Conservation (phyloP, 2,329 filamentous ascomycete species). For the Rhynchosporium agropyri region DNA sequence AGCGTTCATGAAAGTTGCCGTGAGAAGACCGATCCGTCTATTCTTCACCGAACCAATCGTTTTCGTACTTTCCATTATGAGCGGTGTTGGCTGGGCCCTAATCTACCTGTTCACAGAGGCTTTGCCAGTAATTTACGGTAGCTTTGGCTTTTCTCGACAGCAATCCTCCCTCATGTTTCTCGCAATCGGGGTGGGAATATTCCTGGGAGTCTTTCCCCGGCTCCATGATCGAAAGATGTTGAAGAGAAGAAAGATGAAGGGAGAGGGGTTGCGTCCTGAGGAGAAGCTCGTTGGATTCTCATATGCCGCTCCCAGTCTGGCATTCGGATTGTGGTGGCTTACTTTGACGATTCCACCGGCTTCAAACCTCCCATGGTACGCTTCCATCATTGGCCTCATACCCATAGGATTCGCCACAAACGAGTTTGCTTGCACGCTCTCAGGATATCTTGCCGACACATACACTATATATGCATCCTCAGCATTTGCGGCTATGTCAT, state of each 20-base stretch:
- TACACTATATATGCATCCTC: constrained; percentile 50
- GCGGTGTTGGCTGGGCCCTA: constrained; percentile 48
- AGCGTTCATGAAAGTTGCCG: constrained; percentile 45
- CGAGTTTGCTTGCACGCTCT: constrained; percentile 47
- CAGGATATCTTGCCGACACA: constrained; percentile 49
- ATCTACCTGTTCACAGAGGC: constrained; percentile 54
- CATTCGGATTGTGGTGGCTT: constrained; percentile 50
- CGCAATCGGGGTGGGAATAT: constrained; percentile 46
- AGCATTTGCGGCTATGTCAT: constrained; percentile 47
- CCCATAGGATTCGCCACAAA: constrained; percentile 52
- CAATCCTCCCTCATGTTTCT: constrained; percentile 47
- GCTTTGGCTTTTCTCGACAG: constrained; percentile 41
- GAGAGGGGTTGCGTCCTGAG: constrained; percentile 45
- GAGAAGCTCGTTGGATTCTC: constrained; percentile 53
- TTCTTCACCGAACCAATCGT: constrained; percentile 53
- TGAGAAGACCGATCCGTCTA: constrained; percentile 47
- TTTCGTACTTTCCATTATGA: constrained; percentile 48
- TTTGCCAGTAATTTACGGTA: constrained; percentile 46
- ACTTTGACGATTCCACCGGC: constrained; percentile 51
- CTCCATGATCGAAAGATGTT: constrained; percentile 47
- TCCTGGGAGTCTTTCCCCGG: constrained; percentile 48
- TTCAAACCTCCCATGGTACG: constrained; percentile 44
- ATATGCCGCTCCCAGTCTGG: constrained; percentile 48
- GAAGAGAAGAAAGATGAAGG: constrained; percentile 26
- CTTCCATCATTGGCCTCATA: constrained; percentile 46